Evolutionary conservation across 2,329 filamentous ascomycete species (phyloP).

Genomic region (Penicillium aurantiogriseum): DNA sequence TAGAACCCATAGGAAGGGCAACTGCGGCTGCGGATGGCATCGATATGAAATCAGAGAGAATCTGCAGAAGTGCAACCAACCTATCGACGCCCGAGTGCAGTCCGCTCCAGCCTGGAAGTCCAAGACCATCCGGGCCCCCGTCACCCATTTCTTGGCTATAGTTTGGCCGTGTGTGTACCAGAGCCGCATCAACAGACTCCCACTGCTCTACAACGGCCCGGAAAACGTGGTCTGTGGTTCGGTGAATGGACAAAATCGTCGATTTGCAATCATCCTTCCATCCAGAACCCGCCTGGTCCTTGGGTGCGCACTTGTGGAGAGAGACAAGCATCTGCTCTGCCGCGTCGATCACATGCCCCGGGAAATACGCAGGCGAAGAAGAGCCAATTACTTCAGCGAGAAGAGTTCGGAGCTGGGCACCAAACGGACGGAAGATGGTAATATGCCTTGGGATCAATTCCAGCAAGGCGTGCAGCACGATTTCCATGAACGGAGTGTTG

Average conservation of each 20-base stretch:
- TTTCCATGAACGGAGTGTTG: conserved; percentile 58
- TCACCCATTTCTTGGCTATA: conserved; percentile 39
- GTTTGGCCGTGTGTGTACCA: conserved; percentile 34
- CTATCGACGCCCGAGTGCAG: conserved; percentile 71
- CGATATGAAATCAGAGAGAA: conserved; percentile 63
- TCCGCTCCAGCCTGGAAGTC: conserved; percentile 69
- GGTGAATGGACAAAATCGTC: conserved; percentile 65
- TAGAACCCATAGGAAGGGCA: conserved; percentile 62
- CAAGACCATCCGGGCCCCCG: conserved; percentile 43
- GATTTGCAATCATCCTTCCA: conserved; percentile 68
- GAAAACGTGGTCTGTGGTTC: conserved; percentile 72
- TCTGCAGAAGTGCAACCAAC: conserved; percentile 62
- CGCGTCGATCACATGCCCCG: conserved; percentile 54
- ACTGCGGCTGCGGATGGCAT: conserved; percentile 65
- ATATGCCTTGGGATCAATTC: conserved; percentile 76
- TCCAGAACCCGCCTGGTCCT: conserved; percentile 72
- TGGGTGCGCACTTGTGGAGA: conserved; percentile 78
- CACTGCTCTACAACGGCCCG: conserved; percentile 78
- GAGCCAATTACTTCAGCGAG: conserved; percentile 63
- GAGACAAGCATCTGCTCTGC: conserved; percentile 66
- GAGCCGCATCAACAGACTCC: conserved; percentile 61
- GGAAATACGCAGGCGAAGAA: conserved; percentile 54
- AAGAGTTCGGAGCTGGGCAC: conserved; percentile 64
- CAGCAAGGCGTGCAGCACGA: conserved; percentile 68
- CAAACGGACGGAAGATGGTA: conserved; percentile 76